Evolutionary conservation across 2,329 filamentous ascomycete genomes (phyloP).

Genomic region (Paraphoma chrysanthemicola): DNA sequence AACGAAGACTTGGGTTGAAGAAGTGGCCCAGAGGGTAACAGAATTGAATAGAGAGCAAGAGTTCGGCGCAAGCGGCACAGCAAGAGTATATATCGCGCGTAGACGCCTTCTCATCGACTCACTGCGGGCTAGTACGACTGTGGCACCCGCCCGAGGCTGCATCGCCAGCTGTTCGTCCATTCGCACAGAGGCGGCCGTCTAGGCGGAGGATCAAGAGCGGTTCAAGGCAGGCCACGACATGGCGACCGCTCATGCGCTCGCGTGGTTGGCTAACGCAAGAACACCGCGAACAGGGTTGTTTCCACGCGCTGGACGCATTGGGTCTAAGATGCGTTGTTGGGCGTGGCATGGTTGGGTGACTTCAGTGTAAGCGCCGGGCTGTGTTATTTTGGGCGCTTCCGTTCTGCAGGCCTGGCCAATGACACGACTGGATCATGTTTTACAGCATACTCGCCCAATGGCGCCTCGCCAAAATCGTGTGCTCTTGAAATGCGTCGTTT

Average conservation of each 20-base stretch:
- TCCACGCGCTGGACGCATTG: conserved; percentile 26
- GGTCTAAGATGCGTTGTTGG: conserved; percentile 29
- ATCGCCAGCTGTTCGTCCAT: conserved; percentile 39
- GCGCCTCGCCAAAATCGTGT: conserved; percentile 14
- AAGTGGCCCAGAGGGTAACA: conserved; percentile 35
- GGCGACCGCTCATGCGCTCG: conserved; percentile 19
- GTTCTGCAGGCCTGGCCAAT: conserved; percentile 35
- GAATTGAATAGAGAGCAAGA: conserved; percentile 46
- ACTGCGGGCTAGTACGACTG: conserved; percentile 31
- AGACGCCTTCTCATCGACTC: conserved; percentile 37
- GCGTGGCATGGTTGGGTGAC: conserved; percentile 40
- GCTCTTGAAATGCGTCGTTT: conserved; percentile 1
- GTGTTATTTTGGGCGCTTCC: conserved; percentile 38
- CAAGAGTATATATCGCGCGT: conserved; percentile 44
- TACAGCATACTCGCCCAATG: conserved; percentile 40
- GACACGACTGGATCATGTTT: conserved; percentile 13
- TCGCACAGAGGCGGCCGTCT: conserved; percentile 28
- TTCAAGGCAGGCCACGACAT: conserved; percentile 46
- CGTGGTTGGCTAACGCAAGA: conserved; percentile 37
- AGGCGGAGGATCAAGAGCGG: conserved; percentile 41
- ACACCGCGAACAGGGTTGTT: conserved; percentile 22
- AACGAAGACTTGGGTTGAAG: conserved; percentile 49
- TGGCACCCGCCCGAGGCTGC: conserved; percentile 36
- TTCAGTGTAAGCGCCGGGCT: conserved; percentile 40
- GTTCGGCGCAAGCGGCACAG: conserved; percentile 35